These are phyloP conservation scores for Corymbia calophylla DNA, from an alignment of 441 rosid genomes.

Conservation along the genomic window DNA sequence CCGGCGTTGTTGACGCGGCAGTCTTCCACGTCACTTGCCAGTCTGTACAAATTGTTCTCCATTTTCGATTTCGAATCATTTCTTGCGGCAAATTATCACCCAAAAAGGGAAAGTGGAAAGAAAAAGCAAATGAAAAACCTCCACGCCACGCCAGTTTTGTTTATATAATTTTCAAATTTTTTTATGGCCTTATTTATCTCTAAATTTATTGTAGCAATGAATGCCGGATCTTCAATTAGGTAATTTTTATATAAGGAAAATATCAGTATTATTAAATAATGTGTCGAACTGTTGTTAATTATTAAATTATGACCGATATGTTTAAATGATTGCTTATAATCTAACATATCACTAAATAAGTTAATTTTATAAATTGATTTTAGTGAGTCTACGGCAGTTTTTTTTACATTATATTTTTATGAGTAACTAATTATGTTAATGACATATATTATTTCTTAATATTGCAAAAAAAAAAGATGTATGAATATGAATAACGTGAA, in stretches of 20 bases:
- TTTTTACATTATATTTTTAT: background rate
- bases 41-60: background rate
- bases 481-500: background rate
- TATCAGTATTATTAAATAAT: background rate
- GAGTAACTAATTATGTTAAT: background rate
- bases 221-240: no score
- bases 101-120: background rate
- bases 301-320: background rate
- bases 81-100: background rate
- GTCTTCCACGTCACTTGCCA: background rate
- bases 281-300: background rate
- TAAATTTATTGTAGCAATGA: background rate
- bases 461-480: no score
- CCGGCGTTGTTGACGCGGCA: background rate
- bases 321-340: background rate
- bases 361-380: background rate
- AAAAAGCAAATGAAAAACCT: background rate
- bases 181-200: background rate
- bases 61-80: background rate
- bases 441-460: background rate
- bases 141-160: background rate
- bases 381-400: accelerated
- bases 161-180: background rate
- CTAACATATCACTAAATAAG: background rate
- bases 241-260: background rate